Conservation (phyloP, 495 filamentous ascomycete species). For the Amphirosellinia nigrospora region DNA sequence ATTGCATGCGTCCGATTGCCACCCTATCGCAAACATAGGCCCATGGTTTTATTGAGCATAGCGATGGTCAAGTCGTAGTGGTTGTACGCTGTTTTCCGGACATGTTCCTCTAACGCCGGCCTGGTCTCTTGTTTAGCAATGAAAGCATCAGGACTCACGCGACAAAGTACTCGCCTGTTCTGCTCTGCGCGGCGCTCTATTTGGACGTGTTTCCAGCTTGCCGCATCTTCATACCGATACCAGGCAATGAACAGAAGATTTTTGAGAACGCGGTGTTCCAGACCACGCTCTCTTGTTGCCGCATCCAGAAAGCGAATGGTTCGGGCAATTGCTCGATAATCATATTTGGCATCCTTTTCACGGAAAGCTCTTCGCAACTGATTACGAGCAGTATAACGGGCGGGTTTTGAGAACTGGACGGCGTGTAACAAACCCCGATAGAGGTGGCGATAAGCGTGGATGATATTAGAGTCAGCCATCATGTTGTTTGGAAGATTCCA, state of each 20-base stretch:
- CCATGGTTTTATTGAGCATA: conserved; percentile 75
- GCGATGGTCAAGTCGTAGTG: conserved; percentile 71
- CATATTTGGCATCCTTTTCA: conserved; percentile 58
- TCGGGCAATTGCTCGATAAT: conserved; percentile 66
- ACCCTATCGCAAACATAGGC: conserved; percentile 67
- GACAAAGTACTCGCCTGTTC: conserved; percentile 11
- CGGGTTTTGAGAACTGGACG: conserved; percentile 79
- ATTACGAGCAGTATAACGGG: conserved; percentile 68
- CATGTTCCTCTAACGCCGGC: neutral
- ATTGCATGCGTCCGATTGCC: neutral
- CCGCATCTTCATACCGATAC: conserved; percentile 15
- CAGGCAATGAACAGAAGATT: conserved; percentile 63
- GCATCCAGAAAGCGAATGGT: conserved; percentile 79
- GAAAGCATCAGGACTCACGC: neutral
- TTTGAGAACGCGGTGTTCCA: conserved; percentile 83
- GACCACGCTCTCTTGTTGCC: conserved; percentile 66
- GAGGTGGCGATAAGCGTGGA: conserved; percentile 80
- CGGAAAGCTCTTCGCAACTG: conserved; percentile 77
- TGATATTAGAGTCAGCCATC: conserved; percentile 51
- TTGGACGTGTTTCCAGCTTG: neutral
- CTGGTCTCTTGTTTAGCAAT: conserved; percentile 9
- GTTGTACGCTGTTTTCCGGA: conserved; percentile 44
- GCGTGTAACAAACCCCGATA: conserved; percentile 76
- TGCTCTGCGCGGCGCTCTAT: neutral
- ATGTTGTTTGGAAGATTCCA: conserved; percentile 1